Evolutionary conservation across 1,284 basidiomycete species (phyloP).

Genomic region (Rhodotorula sp.): DNA sequence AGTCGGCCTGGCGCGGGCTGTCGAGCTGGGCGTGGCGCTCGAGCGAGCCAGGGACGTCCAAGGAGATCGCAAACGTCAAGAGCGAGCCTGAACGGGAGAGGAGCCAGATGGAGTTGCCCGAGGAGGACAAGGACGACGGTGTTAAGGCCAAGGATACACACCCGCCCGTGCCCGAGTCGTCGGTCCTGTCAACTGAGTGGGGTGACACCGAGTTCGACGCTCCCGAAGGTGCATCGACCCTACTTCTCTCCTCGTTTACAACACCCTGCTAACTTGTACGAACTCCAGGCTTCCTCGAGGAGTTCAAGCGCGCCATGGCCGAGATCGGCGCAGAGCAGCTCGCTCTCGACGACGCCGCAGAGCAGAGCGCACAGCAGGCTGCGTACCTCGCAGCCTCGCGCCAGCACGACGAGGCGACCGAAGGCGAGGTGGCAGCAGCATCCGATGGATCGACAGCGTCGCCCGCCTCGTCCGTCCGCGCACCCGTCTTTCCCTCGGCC

Average conservation of each 20-base stretch:
- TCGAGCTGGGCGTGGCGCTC: constrained; percentile 25
- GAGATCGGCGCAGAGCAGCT: constrained; percentile 25
- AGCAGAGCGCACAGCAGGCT: constrained; percentile 23
- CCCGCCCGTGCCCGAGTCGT: not conserved
- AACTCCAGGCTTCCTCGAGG: constrained; percentile 23
- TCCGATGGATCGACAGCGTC: not conserved
- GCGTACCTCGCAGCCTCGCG: constrained; percentile 11
- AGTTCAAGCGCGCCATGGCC: constrained; percentile 28
- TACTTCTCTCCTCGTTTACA: rapidly evolving
- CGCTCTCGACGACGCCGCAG: constrained; percentile 14
- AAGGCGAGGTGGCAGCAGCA: not conserved
- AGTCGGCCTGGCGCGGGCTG: constrained; percentile 21
- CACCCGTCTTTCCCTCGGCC: constrained; percentile 2
- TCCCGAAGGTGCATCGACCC: constrained; percentile 18
- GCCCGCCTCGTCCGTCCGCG: not conserved
- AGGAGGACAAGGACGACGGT: not conserved
- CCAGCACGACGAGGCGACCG: constrained; percentile 8
- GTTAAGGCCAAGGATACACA: not conserved
- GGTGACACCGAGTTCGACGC: constrained; percentile 29
- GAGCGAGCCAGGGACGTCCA: not conserved
- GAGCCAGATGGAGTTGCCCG: not conserved
- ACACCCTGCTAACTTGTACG: not conserved
- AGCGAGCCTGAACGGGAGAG: not conserved
- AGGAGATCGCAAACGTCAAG: not conserved
- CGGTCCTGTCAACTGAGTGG: constrained; percentile 25